Evolutionary conservation across 208 protist species (phyloP).

Genomic region (Herpetomonas samuelpessoai): DNA sequence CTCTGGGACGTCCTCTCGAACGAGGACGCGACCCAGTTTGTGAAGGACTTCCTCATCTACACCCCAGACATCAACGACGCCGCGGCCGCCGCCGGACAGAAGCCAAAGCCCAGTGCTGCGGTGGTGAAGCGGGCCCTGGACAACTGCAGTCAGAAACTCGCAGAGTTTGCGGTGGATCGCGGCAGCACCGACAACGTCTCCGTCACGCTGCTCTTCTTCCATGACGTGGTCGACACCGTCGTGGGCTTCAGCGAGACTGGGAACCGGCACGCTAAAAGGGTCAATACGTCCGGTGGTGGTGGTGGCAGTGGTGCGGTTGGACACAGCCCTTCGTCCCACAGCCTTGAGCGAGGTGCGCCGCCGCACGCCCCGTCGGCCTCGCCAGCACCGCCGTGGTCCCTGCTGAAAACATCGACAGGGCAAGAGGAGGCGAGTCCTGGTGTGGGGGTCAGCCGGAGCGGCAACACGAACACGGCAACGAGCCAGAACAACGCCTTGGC

Average conservation of each 20-base stretch:
- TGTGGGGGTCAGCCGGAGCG: not conserved
- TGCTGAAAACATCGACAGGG: no score
- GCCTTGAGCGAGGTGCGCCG: no score
- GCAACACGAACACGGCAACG: no score
- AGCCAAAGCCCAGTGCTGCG: constrained; percentile 38
- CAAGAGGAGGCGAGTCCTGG: no score
- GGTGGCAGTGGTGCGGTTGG: not conserved
- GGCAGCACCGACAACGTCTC: constrained; percentile 84
- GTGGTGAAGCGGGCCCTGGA: constrained; percentile 50
- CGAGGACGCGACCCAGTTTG: constrained; percentile 77
- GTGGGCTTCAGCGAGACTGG: constrained; percentile 31
- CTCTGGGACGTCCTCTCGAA: constrained; percentile 89
- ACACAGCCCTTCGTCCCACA: not conserved
- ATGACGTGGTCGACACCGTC: constrained; percentile 71
- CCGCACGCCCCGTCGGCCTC: no score
- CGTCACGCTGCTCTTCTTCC: constrained; percentile 75
- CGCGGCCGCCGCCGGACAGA: constrained; percentile 23
- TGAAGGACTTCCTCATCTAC: constrained; percentile 72
- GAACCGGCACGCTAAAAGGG: not conserved
- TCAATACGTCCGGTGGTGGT: not conserved
- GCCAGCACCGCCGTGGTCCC: no score
- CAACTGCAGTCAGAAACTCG: constrained; percentile 78
- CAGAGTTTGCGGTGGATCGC: constrained; percentile 76
- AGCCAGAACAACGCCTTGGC: not conserved
- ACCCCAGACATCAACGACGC: constrained; percentile 61